Percentiles rank a stretch among this genome's conserved stretches.
Conservation (phyloP, 768 basidiomycete genomes). For the Suillus alpinus region DNA sequence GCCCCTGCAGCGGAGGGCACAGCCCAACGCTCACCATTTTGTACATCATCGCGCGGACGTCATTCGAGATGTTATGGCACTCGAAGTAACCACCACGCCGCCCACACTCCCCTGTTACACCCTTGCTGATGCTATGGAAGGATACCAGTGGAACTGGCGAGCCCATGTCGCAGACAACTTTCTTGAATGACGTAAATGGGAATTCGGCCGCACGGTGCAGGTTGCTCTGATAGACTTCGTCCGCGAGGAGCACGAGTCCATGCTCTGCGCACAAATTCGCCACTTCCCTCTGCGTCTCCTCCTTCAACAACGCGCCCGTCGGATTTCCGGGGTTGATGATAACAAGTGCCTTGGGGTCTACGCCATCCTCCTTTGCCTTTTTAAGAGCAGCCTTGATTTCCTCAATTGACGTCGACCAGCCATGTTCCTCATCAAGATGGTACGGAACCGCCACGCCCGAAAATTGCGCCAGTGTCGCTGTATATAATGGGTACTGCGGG, state of each 20-base stretch:
- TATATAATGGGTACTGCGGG: slow-evolving; percentile 97
- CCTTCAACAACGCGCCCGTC: slow-evolving; percentile 81
- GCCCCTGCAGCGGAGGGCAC: slow-evolving; percentile 87
- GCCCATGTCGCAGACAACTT: slow-evolving; percentile 63
- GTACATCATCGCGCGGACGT: slow-evolving; percentile 84
- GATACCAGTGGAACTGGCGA: slow-evolving; percentile 85
- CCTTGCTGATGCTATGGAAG: slow-evolving; percentile 98
- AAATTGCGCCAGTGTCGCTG: slow-evolving; percentile 86
- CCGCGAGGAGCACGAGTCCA: slow-evolving; percentile 85
- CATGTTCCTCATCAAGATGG: slow-evolving; percentile 77
- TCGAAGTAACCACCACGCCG: slow-evolving; percentile 98
- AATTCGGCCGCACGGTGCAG: slow-evolving; percentile 66
- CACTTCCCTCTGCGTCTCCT: slow-evolving; percentile 67
- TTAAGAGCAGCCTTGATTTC: slow-evolving; percentile 67
- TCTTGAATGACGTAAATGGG: slow-evolving; percentile 93
- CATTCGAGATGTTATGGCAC: slow-evolving; percentile 73
- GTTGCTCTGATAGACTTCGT: slow-evolving; percentile 98
- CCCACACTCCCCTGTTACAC: slow-evolving; percentile 94
- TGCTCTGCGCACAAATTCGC: slow-evolving; percentile 85
- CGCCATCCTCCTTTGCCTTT: slow-evolving; percentile 59
- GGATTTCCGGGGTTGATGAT: slow-evolving; percentile 99
- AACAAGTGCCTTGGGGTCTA: slow-evolving; percentile 78
- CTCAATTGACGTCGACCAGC: slow-evolving; percentile 76
- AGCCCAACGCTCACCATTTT: slow-evolving; percentile 93
- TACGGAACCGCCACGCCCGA: slow-evolving; percentile 83